phyloP scores from a whole-genome alignment of 2,329 filamentous ascomycete species.

The Falciphora oryzae region DNA sequence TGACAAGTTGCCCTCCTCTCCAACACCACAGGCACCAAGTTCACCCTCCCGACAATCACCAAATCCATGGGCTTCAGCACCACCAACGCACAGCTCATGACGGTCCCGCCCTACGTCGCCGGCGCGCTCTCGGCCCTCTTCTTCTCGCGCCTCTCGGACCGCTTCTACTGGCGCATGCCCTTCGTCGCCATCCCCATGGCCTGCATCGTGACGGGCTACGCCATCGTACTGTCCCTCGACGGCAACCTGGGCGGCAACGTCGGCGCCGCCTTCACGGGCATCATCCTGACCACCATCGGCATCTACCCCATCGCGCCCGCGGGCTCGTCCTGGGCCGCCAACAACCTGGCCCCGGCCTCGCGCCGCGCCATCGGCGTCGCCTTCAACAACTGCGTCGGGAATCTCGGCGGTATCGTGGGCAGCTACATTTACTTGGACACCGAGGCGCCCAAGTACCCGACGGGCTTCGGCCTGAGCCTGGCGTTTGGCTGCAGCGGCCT shows the following conservation, averaged over 20 bases:
- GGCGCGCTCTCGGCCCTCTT: slow-evolving; percentile 25
- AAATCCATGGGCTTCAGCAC: slow-evolving; percentile 30
- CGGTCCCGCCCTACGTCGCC: slow-evolving; percentile 18
- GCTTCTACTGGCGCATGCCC: slow-evolving; percentile 6
- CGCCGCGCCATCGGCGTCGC: slow-evolving; percentile 48
- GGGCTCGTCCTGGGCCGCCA: slow-evolving; percentile 7
- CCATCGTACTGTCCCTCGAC: slow-evolving; percentile 21
- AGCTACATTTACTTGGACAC: slow-evolving; percentile 28
- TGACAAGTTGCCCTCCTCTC: too few species aligned
- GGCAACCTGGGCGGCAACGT: slow-evolving; percentile 1
- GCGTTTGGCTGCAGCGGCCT: slow-evolving; percentile 10
- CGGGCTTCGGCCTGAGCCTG: slow-evolving; percentile 27
- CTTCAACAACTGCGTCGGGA: slow-evolving; percentile 56
- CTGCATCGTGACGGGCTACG: slow-evolving; percentile 24
- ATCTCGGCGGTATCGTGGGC: slow-evolving; percentile 39
- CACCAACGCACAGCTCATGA: slow-evolving; percentile 12
- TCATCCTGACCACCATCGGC: slow-evolving; percentile 7
- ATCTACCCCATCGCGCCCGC: slow-evolving; percentile 10
- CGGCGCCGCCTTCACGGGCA: slow-evolving; percentile 4
- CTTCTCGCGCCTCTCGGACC: slow-evolving; percentile 17
- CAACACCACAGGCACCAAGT: slow-evolving; percentile 18
- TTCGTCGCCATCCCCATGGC: slow-evolving; percentile 2
- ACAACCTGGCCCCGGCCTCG: slow-evolving; percentile 7
- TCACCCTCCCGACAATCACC: slow-evolving; percentile 37
- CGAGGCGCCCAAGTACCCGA: slow-evolving; percentile 29